A percentile compares a stretch with the other conserved stretches of the same genome.
Conservation (phyloP, 2,329 filamentous ascomycete species). For the Phaeoacremonium minimum region DNA sequence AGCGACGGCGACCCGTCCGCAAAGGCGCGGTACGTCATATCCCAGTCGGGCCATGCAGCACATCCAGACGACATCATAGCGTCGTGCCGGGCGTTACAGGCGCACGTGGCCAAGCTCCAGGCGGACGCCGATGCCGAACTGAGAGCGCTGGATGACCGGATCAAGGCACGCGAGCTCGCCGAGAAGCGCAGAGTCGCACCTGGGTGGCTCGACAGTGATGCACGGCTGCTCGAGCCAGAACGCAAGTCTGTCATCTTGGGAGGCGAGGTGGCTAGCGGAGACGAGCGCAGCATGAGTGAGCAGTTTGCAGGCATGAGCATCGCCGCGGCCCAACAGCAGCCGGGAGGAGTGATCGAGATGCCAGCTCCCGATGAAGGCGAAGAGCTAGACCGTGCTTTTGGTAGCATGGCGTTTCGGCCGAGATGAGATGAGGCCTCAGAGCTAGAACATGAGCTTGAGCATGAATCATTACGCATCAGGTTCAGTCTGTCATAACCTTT, state of each 20-base stretch:
- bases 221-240: slow-evolving; percentile 65
- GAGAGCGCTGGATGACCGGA: slow-evolving; percentile 63
- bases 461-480: no score
- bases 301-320: slow-evolving; percentile 48
- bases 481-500: no score
- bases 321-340: slow-evolving; percentile 7
- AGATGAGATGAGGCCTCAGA: no score
- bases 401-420: slow-evolving; percentile 31
- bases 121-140: slow-evolving; percentile 65
- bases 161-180: slow-evolving; percentile 62
- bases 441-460: no score
- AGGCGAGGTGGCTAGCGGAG: slow-evolving; percentile 12
- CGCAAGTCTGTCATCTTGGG: slow-evolving; percentile 26
- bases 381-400: slow-evolving; percentile 56
- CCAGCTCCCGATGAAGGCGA: slow-evolving; percentile 42
- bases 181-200: slow-evolving; percentile 78
- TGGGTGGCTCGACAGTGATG: slow-evolving; percentile 75
- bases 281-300: slow-evolving; percentile 48
- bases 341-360: slow-evolving; percentile 27
- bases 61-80: slow-evolving; percentile 82
- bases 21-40: slow-evolving; percentile 72
- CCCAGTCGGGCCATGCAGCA: slow-evolving; percentile 73
- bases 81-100: slow-evolving; percentile 74
- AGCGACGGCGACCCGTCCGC: slow-evolving; percentile 21
- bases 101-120: slow-evolving; percentile 67